Percentiles rank a stretch among this genome's conserved stretches.
Evolutionary conservation across 352 stramenopile species (phyloP).

Genomic region (Globisporangium lucens): DNA sequence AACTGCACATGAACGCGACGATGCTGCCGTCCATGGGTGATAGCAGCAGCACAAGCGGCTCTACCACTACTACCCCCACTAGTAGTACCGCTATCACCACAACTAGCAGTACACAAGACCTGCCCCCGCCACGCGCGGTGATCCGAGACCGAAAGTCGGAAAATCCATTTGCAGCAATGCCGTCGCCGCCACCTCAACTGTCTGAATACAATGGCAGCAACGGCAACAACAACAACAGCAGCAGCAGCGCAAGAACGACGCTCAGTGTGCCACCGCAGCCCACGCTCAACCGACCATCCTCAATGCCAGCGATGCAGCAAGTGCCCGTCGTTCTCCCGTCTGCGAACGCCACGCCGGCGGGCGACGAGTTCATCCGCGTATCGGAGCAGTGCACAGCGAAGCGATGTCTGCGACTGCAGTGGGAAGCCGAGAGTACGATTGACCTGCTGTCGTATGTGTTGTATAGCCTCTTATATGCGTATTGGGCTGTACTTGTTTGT

Average conservation of each 20-base stretch:
- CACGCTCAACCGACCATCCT: not conserved
- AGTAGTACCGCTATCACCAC: not conserved
- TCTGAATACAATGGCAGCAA: not conserved
- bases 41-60: not conserved
- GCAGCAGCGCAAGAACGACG: not conserved
- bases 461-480: not conserved
- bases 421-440: slow-evolving; percentile 76
- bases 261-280: not conserved
- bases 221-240: not conserved
- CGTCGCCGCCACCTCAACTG: not conserved
- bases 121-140: slow-evolving; percentile 3
- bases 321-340: slow-evolving; percentile 2
- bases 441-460: not conserved
- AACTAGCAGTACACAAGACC: not conserved
- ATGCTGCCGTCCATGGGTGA: slow-evolving; percentile 2
- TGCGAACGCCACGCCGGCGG: slow-evolving; percentile 13
- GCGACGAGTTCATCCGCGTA: slow-evolving; percentile 55
- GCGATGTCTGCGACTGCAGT: slow-evolving; percentile 74
- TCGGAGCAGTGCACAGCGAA: slow-evolving; percentile 58
- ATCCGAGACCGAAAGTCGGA: not conserved
- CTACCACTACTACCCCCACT: not conserved
- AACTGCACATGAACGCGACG: slow-evolving; percentile 20
- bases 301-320: not conserved
- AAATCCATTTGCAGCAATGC: slow-evolving; percentile 14
- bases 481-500: not conserved